Evolutionary conservation across 306 rosid genomes (phyloP), one percentile per base, ranked within the genome.

Genomic region (Quercus berberidifolia): DNA sequence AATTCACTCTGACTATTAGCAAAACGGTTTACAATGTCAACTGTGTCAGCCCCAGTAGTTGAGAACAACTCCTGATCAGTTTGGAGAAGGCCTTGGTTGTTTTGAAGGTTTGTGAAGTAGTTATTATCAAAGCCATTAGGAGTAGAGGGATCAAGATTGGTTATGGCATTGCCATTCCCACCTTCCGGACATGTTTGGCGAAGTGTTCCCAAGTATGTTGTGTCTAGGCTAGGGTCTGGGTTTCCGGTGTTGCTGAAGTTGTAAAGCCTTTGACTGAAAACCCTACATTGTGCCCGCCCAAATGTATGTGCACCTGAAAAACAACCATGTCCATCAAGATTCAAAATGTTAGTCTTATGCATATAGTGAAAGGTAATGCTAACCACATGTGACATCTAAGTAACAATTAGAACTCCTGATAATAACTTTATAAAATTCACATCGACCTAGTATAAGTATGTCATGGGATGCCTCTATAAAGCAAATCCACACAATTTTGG

Each of bases 231-330:
- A 2, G 88, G 79, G 64, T 88, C 91, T 0, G 91, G 84, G 49
- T 10, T 60, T 11, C 80, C 64, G 0, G 65, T 76, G 71, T 25
- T 59, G 2, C 0, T 35, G 76, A 88, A 88, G 56, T 88, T 10
- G 68, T 60, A 81, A 11, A 86, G 68, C 1, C 88, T 79, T 1
- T 8, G 21, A 8, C 6, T 7, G 49, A 88, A 83, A 2, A 65
- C 6, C 4, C 2, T 0, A 46, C 89, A 88, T 31, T 75, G 74
- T 30, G 87, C 85, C 33, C 83, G 69, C 2, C 91, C 91, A 28
- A 88, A 85, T 6, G 89, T 83, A 55, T 88, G 91, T 15, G 86
- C 88, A 63, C 91, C 89, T 88, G 28, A 6, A 38, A 64, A 43
- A 8, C 17, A 49, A 13, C 0, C 17, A 49, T 49, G 15, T 49